Percentiles rank a stretch among this genome's conserved stretches.
These are phyloP conservation scores for Aureobasidium sp. DNA, from an alignment of 2,329 filamentous ascomycete species.

Conservation along the genomic window DNA sequence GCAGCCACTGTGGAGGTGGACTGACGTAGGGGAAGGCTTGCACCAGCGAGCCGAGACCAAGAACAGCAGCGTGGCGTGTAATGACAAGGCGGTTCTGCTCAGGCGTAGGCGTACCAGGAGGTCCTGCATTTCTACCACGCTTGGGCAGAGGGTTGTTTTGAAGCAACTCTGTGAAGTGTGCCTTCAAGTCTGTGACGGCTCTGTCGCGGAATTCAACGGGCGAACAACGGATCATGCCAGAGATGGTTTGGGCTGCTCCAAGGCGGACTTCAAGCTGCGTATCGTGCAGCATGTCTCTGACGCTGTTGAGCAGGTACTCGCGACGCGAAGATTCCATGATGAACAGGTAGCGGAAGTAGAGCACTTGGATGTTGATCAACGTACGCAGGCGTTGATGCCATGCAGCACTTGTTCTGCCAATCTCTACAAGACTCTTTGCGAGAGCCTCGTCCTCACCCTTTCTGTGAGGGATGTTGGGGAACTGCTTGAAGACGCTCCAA, in stretches of 20 bases:
- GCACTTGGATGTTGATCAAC: constrained; percentile 95
- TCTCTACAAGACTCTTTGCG: constrained; percentile 75
- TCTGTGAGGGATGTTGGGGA: constrained; percentile 90
- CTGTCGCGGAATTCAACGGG: constrained; percentile 68
- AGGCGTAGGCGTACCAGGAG: constrained; percentile 54
- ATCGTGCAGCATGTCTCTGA: constrained; percentile 92
- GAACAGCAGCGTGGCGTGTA: constrained; percentile 76
- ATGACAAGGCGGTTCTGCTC: constrained; percentile 70
- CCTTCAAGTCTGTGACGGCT: constrained; percentile 66
- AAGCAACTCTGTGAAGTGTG: constrained; percentile 71
- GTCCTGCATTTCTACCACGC: constrained; percentile 25
- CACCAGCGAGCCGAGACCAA: constrained; percentile 82
- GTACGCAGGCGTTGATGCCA: constrained; percentile 96
- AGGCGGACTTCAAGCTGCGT: constrained; percentile 87
- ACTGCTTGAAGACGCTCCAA: constrained; percentile 92
- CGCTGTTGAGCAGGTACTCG: constrained; percentile 74
- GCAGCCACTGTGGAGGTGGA: constrained; percentile 88
- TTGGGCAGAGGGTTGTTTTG: constrained; percentile 80
- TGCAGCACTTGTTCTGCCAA: constrained; percentile 72
- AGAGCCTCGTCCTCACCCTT: constrained; percentile 77
- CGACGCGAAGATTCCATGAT: constrained; percentile 67
- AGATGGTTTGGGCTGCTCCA: constrained; percentile 83
- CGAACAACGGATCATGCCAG: constrained; percentile 96
- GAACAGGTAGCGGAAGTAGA: constrained; percentile 96
- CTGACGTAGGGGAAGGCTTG: constrained; percentile 95